Conservation (phyloP, 2,329 filamentous ascomycete genomes). For the Aplosporella prunicola region DNA sequence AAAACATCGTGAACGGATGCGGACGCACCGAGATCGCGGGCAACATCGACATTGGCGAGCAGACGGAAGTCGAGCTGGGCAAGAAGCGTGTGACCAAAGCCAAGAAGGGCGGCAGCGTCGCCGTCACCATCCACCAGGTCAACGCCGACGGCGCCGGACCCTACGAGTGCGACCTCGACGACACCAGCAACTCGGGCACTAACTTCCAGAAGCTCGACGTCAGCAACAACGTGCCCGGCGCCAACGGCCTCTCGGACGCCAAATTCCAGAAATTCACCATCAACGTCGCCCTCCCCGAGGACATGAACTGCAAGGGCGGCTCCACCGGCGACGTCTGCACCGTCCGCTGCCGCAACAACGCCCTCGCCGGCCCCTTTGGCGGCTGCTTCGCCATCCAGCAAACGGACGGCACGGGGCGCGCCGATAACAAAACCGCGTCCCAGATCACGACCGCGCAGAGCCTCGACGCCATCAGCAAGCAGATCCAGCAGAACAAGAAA, state of each 20-base stretch:
- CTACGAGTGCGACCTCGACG: conserved; percentile 87
- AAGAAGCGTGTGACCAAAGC: conserved; percentile 23
- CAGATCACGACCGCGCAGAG: conserved; percentile 39
- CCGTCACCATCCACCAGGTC: conserved; percentile 41
- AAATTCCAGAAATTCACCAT: conserved; percentile 50
- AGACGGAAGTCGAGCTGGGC: conserved; percentile 28
- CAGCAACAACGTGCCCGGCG: conserved; percentile 50
- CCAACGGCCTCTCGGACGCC: conserved; percentile 48
- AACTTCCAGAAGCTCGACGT: conserved; percentile 43
- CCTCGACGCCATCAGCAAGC: conserved; percentile 36
- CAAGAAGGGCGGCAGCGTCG: conserved; percentile 18
- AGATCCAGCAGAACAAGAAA: conserved; percentile 43
- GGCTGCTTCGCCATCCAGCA: conserved; percentile 52
- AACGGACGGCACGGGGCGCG: conserved; percentile 31
- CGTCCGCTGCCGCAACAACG: conserved; percentile 50
- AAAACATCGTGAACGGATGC: conserved; percentile 30
- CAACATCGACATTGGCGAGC: conserved; percentile 30
- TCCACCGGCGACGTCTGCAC: conserved; percentile 51
- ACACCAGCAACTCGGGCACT: conserved; percentile 49
- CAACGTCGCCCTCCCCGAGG: conserved; percentile 43
- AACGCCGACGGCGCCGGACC: conserved; percentile 55
- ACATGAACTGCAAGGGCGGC: conserved; percentile 14
- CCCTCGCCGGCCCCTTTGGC: conserved; percentile 48
- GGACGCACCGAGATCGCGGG: conserved; percentile 27
- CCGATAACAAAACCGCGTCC: conserved; percentile 16